Evolutionary conservation across 208 protist species (phyloP).

Genomic region (Herpetomonas samuelpessoai): DNA sequence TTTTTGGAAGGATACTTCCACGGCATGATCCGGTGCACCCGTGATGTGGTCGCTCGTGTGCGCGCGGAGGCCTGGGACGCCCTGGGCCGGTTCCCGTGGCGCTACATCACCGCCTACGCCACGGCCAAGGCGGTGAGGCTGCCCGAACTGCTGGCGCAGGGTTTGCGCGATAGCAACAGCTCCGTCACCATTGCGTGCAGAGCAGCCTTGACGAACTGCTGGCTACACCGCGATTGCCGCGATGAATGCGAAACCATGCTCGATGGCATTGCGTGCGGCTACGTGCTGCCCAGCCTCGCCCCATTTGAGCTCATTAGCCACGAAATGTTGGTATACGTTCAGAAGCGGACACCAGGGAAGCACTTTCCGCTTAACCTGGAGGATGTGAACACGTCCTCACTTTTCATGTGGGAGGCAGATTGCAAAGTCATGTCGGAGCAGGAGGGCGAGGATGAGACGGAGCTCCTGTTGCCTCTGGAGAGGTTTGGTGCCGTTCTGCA

Average conservation of each 20-base stretch:
- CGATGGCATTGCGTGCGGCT: constrained; percentile 55
- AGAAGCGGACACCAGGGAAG: constrained; percentile 32
- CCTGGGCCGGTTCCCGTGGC: constrained; percentile 77
- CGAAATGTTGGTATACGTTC: constrained; percentile 57
- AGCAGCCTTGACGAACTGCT: constrained; percentile 75
- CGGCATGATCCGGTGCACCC: constrained; percentile 68
- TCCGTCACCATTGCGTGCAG: constrained; percentile 77
- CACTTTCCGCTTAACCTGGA: constrained; percentile 48
- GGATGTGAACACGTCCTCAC: constrained; percentile 52
- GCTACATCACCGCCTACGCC: constrained; percentile 77
- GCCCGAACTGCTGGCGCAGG: constrained; percentile 47
- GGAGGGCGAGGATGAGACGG: constrained; percentile 44
- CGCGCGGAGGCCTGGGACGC: constrained; percentile 85
- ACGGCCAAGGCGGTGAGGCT: constrained; percentile 54
- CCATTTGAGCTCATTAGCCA: constrained; percentile 58
- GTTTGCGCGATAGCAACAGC: constrained; percentile 57
- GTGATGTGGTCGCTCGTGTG: constrained; percentile 79
- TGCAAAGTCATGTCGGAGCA: constrained; percentile 56
- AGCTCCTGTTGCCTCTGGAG: constrained; percentile 66
- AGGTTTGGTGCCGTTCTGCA: constrained; percentile 73
- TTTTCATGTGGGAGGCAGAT: constrained; percentile 77
- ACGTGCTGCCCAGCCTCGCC: constrained; percentile 32
- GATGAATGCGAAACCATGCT: constrained; percentile 61
- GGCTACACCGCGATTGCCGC: constrained; percentile 80
- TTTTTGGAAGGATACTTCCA: constrained; percentile 89